Base-by-base conservation (phyloP, 345 rosid genomes). In the Populus deltoides region DNA sequence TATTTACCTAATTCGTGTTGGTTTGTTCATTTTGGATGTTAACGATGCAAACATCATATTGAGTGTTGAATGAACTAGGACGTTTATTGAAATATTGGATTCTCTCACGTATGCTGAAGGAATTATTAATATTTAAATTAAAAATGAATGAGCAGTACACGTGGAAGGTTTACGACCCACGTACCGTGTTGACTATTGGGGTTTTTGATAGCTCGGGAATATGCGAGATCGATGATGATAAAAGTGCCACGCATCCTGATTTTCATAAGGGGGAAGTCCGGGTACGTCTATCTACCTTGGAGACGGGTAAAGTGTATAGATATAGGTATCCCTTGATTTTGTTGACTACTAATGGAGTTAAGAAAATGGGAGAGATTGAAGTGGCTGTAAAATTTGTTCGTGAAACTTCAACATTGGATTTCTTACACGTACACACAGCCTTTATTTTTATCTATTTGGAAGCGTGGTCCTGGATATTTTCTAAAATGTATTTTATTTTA, bases 121-220 rank as follows among this genome's bases (percentile, higher is more conserved):
- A 31, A 31, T 31, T 31, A 1, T 31, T 31, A 31, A 31, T 2
- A 2, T 31, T 31, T 31, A 31, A 31, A 31, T 31, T 31, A 31
- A 31, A 31, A 31, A 31, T 31, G 97, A 94, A 94, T 72, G 97
- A 94, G 82, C 98, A 94, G 85, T 94, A 92, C 72, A 93, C 95
- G 67, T 94, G 95, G 97, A 82, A 89, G 77, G 95, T 94, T 18
- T 92, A 86, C 74, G 98, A 94, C 81, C 97, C 97, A 2, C 93
- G 90, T 74, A 94, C 98, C 7, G 93, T 94, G 68, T 33, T 94
- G 69, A 87, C 91, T 1, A 75, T 93, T 0, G 98, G 97, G 20
- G 90, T 94, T 0, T 93, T 94, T 45, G 95, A 94, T 75, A 92
- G 97, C 45, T 85, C 87, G 86, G 92, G 86, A 68, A 81, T 78